Base-by-base conservation (phyloP, 2,329 filamentous ascomycete genomes). In the Botrytis pseudocinerea region DNA sequence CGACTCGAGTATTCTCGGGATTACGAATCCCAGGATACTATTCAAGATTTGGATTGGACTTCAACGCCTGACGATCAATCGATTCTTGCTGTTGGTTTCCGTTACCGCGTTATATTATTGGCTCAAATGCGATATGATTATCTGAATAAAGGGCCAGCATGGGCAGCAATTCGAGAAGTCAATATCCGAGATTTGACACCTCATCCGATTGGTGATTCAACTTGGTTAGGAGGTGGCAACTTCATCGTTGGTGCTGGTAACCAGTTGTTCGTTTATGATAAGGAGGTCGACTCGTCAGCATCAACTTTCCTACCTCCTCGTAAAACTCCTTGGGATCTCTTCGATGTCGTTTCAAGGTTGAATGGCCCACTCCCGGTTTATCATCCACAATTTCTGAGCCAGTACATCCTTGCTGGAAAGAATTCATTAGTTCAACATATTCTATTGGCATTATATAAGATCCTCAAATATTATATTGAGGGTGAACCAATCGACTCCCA, bases 71-170 rank as follows among this genome's bases (percentile, higher is more conserved):
- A 97, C 80, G 90, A 90, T 66, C 94, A 97, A 79, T 95, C 93
- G 1, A 94, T 98, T 72, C 85, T 98, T 32, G 93, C 95, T 1
- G 93, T 98, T n/a, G 94, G 95, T 0, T 97, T 97, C 79, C 91
- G 92, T n/a, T 93, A 95, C 76, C 90, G 92, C 73, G 91, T 98
- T 8, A 83, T 97, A 44, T 85, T 98, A 3, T 87, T 97, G 40
- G 91, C 92, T 9, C 94, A 98, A 80, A 90, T 97, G 83, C 92
- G 95, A 20, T 98, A 96, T 79, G 94, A 97, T 82, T 97, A 97
- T 80, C 85, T 97, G 28, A 94, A 95, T 78, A 91, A 93, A 74
- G 92, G 92, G 0, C 93, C 94, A n/a, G 93, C 94, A 0, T 98
- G 95, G 95, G 92, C 93, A 1, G 87, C 92, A 38, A 92, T 98